These are phyloP conservation scores for Pichia phayaonensis DNA, from an alignment of 805 yeast species.

Conservation along the genomic window DNA sequence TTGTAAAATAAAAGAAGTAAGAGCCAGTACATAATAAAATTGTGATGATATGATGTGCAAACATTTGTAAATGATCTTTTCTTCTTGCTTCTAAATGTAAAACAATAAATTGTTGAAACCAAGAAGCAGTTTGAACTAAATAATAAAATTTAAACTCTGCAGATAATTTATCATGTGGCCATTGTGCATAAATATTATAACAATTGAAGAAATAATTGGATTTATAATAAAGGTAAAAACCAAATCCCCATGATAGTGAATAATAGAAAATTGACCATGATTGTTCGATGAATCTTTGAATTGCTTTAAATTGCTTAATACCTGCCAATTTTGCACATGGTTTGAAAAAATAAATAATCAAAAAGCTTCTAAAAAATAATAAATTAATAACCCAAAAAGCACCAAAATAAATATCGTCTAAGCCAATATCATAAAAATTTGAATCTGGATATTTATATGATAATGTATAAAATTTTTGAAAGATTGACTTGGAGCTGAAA, in stretches of 20 bases:
- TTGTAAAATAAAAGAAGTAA: conserved; percentile 61
- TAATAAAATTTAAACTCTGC: conserved; percentile 58
- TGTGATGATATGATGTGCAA: conserved; percentile 81
- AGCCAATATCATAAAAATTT: conserved; percentile 45
- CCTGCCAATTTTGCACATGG: conserved; percentile 46
- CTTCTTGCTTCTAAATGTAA: conserved; percentile 71
- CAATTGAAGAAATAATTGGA: conserved; percentile 55
- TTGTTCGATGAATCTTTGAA: conserved; percentile 76
- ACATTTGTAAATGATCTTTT: conserved; percentile 82
- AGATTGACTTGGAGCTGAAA: conserved; percentile 17
- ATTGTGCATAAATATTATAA: conserved; percentile 51
- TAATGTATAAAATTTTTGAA: conserved; percentile 32
- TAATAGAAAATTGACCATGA: conserved; percentile 69
- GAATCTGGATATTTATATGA: conserved; percentile 31
- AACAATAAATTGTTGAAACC: conserved; percentile 75
- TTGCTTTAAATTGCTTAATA: conserved; percentile 43
- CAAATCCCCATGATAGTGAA: conserved; percentile 44
- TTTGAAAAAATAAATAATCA: conserved; percentile 49
- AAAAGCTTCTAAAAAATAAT: conserved; percentile 50
- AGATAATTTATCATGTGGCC: conserved; percentile 67
- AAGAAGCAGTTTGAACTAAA: conserved; percentile 61
- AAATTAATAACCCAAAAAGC: conserved; percentile 47
- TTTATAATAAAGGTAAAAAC: conserved; percentile 46
- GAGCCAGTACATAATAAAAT: conserved; percentile 60
- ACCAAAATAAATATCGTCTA: conserved; percentile 48